These are phyloP conservation scores for Pseudotulostoma volvatum DNA, from an alignment of 495 filamentous ascomycete species.

Conservation along the genomic window DNA sequence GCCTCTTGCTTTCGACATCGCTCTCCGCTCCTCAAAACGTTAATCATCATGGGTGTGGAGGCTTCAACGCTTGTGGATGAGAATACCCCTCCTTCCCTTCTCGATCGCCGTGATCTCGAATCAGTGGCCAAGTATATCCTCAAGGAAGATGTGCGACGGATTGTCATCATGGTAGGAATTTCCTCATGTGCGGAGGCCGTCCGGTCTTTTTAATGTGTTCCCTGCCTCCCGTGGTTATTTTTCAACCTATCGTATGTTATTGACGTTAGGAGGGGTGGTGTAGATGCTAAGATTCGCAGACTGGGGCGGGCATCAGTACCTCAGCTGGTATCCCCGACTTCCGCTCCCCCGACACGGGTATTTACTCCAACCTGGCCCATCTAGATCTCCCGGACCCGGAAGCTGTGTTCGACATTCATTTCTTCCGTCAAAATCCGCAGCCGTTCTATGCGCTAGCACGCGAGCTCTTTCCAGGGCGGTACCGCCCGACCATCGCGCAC, in stretches of 20 bases:
- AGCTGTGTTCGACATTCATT: slow-evolving; percentile 65
- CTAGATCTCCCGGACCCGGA: slow-evolving; percentile 72
- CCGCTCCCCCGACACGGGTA: slow-evolving; percentile 64
- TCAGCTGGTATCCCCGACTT: slow-evolving; percentile 86
- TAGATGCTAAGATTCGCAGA: slow-evolving; percentile 12
- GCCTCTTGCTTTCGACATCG: too few relatives aligned
- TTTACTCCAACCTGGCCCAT: slow-evolving; percentile 76
- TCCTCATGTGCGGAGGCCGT: too few relatives aligned
- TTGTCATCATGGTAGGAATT: slow-evolving; percentile 60
- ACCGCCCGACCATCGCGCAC: slow-evolving; percentile 71
- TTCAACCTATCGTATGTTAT: background rate
- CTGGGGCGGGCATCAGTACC: slow-evolving; percentile 46
- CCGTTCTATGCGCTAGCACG: slow-evolving; percentile 87
- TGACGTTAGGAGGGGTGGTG: background rate
- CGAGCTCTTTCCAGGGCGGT: slow-evolving; percentile 86
- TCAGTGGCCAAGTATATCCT: slow-evolving; percentile 63
- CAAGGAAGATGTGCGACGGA: slow-evolving; percentile 42
- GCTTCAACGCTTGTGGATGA: slow-evolving; percentile 45
- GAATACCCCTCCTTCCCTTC: slow-evolving; percentile 42
- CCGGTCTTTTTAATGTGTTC: too few relatives aligned
- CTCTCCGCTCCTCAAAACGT: too few relatives aligned
- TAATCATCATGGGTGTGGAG: slow-evolving; percentile 58
- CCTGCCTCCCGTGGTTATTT: slow-evolving; percentile 1
- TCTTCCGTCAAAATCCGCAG: slow-evolving; percentile 66
- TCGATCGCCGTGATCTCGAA: slow-evolving; percentile 49